Percentiles rank a stretch among this genome's conserved stretches.
phyloP scores from a whole-genome alignment of 108 stramenopile genomes.

The Skeletonema potamos region DNA sequence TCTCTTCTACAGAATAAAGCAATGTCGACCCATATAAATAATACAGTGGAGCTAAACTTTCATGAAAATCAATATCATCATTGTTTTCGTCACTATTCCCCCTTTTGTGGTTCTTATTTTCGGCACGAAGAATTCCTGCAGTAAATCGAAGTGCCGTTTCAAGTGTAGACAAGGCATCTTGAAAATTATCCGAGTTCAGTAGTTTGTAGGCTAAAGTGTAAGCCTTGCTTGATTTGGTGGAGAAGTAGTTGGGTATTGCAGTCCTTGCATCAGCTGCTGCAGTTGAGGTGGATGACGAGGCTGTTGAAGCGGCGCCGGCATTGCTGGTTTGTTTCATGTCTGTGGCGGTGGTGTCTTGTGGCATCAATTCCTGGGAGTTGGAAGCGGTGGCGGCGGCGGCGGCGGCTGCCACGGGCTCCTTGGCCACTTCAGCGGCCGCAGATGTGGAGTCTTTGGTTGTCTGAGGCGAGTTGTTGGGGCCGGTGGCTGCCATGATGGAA shows the following conservation, averaged over 20 bases:
- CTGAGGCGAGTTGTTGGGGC: conserved; percentile 19
- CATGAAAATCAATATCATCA: conserved; percentile 47
- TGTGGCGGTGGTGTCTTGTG: neutral
- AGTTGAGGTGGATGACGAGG: neutral
- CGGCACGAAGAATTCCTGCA: neutral
- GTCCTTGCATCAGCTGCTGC: neutral
- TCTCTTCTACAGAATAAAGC: conserved; percentile 83
- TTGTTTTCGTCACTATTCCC: conserved; percentile 7
- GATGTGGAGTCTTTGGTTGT: conserved; percentile 1
- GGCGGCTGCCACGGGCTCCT: neutral
- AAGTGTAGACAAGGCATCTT: conserved; percentile 52
- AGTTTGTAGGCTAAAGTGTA: conserved; percentile 52
- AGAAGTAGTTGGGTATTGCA: conserved; percentile 34
- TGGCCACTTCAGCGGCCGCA: neutral
- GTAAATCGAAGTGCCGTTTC: conserved; percentile 21
- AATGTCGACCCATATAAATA: conserved; percentile 89
- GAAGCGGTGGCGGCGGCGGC: neutral
- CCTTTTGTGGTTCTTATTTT: neutral
- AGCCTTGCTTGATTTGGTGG: conserved; percentile 47
- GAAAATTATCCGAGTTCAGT: conserved; percentile 56
- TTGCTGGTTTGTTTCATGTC: neutral
- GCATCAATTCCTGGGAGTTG: neutral
- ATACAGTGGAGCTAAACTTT: conserved; percentile 74
- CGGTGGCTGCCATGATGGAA: conserved; percentile 25
- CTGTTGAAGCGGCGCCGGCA: neutral